Conservation (phyloP, 2,329 filamentous ascomycete species). For the Knoxdaviesia capensis region DNA sequence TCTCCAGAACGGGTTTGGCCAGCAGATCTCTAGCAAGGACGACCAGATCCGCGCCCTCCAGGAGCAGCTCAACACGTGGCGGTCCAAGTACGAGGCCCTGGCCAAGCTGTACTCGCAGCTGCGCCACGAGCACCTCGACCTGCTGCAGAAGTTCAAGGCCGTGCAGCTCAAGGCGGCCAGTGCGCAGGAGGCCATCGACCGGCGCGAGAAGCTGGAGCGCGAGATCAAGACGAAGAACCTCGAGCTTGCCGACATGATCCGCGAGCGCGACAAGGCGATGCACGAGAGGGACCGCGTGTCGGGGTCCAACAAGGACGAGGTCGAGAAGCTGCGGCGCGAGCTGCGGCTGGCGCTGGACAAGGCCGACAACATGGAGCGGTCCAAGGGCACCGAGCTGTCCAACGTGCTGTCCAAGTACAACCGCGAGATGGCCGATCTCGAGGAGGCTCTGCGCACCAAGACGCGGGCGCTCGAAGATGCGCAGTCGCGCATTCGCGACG, state of each 20-base stretch:
- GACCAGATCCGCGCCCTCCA: conserved; percentile 85
- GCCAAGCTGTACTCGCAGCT: conserved; percentile 96
- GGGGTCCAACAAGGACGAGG: conserved; percentile 76
- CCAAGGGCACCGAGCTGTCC: conserved; percentile 88
- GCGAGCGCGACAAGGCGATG: conserved; percentile 79
- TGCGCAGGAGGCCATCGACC: conserved; percentile 89
- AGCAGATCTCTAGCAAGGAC: conserved; percentile 77
- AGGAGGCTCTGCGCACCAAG: conserved; percentile 80
- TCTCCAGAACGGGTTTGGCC: conserved; percentile 61
- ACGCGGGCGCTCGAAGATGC: conserved; percentile 70
- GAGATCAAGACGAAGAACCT: conserved; percentile 99
- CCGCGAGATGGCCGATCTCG: conserved; percentile 87
- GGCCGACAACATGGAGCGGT: conserved; percentile 77
- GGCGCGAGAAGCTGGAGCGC: conserved; percentile 81
- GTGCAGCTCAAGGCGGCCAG: conserved; percentile 94
- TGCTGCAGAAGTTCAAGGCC: conserved; percentile 88
- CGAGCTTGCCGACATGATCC: conserved; percentile 97
- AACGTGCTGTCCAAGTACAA: conserved; percentile 92
- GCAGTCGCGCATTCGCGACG: conserved; percentile 57
- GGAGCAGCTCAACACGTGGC: conserved; percentile 95
- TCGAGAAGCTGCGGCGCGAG: conserved; percentile 88
- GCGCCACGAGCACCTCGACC: conserved; percentile 81
- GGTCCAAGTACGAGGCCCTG: conserved; percentile 87
- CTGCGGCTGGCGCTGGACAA: conserved; percentile 79
- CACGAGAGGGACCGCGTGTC: conserved; percentile 80